Base-by-base conservation (phyloP, 2,329 filamentous ascomycete species). In the Cadophora sp. region DNA sequence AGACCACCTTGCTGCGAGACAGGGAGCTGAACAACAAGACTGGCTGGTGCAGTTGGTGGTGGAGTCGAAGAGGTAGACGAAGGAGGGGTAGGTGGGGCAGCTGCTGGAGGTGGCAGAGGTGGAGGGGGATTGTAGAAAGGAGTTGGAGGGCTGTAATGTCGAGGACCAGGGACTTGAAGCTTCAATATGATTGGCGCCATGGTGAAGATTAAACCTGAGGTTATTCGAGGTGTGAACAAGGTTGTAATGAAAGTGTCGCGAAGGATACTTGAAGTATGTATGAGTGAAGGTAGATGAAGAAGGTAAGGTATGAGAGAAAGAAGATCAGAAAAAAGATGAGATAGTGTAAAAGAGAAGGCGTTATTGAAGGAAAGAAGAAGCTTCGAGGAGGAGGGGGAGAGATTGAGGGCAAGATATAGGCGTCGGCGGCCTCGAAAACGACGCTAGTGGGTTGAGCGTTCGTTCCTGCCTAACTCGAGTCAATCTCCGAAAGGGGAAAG, bases 241-340 rank as follows among this genome's bases (percentile, higher is more conserved):
- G 1, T 48, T 48, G 43, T 48, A n/a, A 48, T 22, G n/a, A 48
- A n/a, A 48, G 7, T 48, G 22, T n/a, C 43, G 22, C n/a, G 43
- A 48, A 22, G 19, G 43, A 48, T 22, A 48, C 43, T 9, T 6
- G 22, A 48, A 11, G 19, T 48, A 48, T 48, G 43, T 48, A 48
- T 48, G 19, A 22, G n/a, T 22, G 43, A 48, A 48, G 19, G 11
- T 48, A 48, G 43, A 22, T 48, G 19, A 22, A 48, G 19, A 53
- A 53, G 26, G 51, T 55, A 55, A 55, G 26, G 51, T 53, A 29
- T 26, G 50, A 53, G 50, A 53, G 26, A 31, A 29, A 55, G 27
- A 55, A 31, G 50, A 53, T 48, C 6, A 24, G 4, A 26, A 14
- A 51, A 26, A 12, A 27, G 50, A 53, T 27, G 50, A 11, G 24